Conservation (phyloP, 495 filamentous ascomycete species). For the Corynascus novoguineensis region DNA sequence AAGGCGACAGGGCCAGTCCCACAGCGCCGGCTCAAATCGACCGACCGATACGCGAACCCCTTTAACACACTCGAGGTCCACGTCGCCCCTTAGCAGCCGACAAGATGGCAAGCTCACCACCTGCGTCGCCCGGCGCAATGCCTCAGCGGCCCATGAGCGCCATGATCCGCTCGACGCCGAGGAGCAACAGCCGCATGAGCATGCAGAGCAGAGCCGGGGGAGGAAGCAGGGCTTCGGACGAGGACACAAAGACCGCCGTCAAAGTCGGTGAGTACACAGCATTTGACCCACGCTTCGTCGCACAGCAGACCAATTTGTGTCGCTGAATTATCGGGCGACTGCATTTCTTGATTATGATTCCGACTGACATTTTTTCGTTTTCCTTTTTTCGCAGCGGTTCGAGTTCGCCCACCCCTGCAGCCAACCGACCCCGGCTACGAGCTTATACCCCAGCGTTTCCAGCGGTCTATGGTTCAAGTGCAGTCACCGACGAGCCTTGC, state of each 20-base stretch:
- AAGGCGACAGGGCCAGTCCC: slow-evolving; percentile 11
- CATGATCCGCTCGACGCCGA: slow-evolving; percentile 66
- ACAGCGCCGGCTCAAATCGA: slow-evolving; percentile 17
- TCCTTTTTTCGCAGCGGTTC: slow-evolving; percentile 59
- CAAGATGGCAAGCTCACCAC: slow-evolving; percentile 54
- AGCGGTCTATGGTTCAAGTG: slow-evolving; percentile 85
- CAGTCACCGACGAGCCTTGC: slow-evolving; percentile 76
- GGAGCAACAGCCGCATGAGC: slow-evolving; percentile 88
- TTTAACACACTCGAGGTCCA: slow-evolving; percentile 21
- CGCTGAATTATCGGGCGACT: slow-evolving; percentile 16
- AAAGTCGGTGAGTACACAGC: slow-evolving; percentile 83
- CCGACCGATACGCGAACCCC: slow-evolving; percentile 7
- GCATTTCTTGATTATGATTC: too few relatives aligned
- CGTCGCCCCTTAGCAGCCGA: slow-evolving; percentile 17
- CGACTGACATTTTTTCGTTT: slow-evolving; percentile 25
- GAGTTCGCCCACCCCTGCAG: slow-evolving; percentile 83
- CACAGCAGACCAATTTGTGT: slow-evolving; percentile 16
- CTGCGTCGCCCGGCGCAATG: slow-evolving; percentile 44
- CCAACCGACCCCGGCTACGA: slow-evolving; percentile 87
- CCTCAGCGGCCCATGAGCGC: slow-evolving; percentile 76
- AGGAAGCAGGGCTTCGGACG: slow-evolving; percentile 84
- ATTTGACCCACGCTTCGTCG: slow-evolving; percentile 10
- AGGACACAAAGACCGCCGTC: slow-evolving; percentile 92
- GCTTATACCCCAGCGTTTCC: slow-evolving; percentile 91
- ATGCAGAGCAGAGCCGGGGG: slow-evolving; percentile 72